A percentile compares a stretch with the other conserved stretches of the same genome.
These are phyloP conservation scores for Cytospora chrysosperma DNA, from an alignment of 2,329 filamentous ascomycete species.

Conservation along the genomic window DNA sequence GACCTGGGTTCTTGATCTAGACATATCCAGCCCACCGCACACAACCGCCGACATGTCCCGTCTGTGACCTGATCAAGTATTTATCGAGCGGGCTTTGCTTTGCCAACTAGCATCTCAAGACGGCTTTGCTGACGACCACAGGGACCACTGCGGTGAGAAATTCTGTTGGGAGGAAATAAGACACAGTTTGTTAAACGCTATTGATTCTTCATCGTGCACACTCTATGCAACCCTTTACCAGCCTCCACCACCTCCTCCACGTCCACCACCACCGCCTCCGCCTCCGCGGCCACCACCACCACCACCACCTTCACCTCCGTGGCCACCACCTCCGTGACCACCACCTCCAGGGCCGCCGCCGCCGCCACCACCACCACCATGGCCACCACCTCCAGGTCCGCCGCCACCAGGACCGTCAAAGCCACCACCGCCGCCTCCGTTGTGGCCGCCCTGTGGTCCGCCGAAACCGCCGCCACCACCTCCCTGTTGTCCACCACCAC, in stretches of 20 bases:
- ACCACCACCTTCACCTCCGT: background rate
- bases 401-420: background rate
- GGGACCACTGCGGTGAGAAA: no score
- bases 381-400: background rate
- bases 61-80: no score
- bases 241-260: background rate
- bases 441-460: background rate
- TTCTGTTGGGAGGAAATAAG: background rate
- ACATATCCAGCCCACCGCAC: no score
- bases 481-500: background rate
- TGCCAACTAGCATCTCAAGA: no score
- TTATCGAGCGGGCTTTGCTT: no score
- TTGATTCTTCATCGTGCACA: background rate
- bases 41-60: no score
- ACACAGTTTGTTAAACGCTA: background rate
- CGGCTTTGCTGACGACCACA: no score
- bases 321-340: background rate
- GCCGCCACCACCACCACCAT: background rate
- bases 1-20: no score
- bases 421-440: background rate
- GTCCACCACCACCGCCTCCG: background rate
- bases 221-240: background rate
- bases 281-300: no score
- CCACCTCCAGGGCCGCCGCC: background rate
- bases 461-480: background rate